These are phyloP conservation scores for Sphaerostilbella broomeana DNA, from an alignment of 2,329 filamentous ascomycete species.

Conservation along the genomic window DNA sequence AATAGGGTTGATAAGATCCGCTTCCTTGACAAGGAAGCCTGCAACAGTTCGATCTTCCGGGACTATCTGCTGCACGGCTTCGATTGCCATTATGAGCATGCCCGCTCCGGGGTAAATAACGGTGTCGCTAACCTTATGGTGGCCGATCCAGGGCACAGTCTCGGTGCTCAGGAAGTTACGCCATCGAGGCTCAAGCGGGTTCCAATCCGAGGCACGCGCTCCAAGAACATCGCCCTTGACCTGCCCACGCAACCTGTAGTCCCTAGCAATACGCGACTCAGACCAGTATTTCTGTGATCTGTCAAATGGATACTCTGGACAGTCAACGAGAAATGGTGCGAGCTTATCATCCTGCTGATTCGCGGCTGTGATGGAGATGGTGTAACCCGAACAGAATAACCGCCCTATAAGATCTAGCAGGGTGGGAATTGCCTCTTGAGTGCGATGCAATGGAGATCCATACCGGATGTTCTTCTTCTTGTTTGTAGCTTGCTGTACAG, in stretches of 20 bases:
- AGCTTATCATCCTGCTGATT: constrained; percentile 3
- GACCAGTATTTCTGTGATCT: constrained; percentile 12
- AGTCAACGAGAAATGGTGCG: constrained; percentile 5
- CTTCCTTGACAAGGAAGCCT: constrained; percentile 6
- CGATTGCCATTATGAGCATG: constrained; percentile 37
- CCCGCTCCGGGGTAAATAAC: constrained; percentile 38
- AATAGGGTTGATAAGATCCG: neutral
- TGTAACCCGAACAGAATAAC: constrained; percentile 5
- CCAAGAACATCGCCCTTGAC: constrained; percentile 26
- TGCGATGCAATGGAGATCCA: neutral
- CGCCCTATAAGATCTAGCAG: constrained; percentile 3
- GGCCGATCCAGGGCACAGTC: constrained; percentile 35
- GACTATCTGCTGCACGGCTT: constrained; percentile 26
- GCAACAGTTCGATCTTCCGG: neutral
- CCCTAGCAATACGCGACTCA: constrained; percentile 9
- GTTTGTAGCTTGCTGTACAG: neutral
- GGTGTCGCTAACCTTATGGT: constrained; percentile 35
- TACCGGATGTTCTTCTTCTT: constrained; percentile 3
- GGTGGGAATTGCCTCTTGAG: neutral
- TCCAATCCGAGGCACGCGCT: constrained; percentile 21
- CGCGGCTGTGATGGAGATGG: neutral
- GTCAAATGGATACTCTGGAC: constrained; percentile 17
- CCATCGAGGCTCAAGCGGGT: constrained; percentile 31
- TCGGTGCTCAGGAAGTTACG: constrained; percentile 17
- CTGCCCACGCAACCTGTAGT: constrained; percentile 20